Evolutionary conservation across 768 basidiomycete genomes (phyloP), one percentile per base, ranked within the genome.

Genomic region (Podaxis mareebaensis): DNA sequence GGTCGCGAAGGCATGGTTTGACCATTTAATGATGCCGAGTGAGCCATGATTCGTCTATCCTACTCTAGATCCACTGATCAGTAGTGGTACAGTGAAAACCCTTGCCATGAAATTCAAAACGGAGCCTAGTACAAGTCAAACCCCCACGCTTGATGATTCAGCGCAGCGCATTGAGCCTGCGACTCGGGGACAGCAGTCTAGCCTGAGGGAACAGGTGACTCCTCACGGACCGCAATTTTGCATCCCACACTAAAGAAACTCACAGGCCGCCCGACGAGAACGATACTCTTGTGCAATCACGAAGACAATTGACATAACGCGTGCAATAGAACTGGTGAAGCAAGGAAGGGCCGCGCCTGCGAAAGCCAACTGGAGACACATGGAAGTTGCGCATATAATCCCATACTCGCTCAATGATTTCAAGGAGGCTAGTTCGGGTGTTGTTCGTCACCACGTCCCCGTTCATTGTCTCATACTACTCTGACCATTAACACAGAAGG

Each of bases 1-100:
- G 12, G 36, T 66, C 30, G 69, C 68, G 33, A 65, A 69, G 22
- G 66, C 67, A 44, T 69, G 70, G 70, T 20, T 68, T 42, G 59
- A 68, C 17, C 6, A 69, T 40, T 52, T 70, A 3, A 66, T 67
- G 30, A 38, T 68, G 24, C 66, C 64, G 13, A 65, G 70, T 70
- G 6, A 51, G 66, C 66, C 30, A 53, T 22, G 63, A 2, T 20
- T 8, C 3, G 3, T 49, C 17, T 49, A 5, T 40, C 52, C 3
- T 36, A 12, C 15, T 40, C 48, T 15, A 52, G 22, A 60, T 40
- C 4, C 38, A 54, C 58, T 6, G 12, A 48, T 36, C 15, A 39
- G 1, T 12, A 33, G 33, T 54, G 62, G 24, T 38, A 17, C 6
- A 39, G 33, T 42, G 40, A 60, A 26, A 30, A 2, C 53, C 13